These are phyloP conservation scores for Xylariaceae sp. DNA, from an alignment of 2,329 filamentous ascomycete species.

Conservation along the genomic window DNA sequence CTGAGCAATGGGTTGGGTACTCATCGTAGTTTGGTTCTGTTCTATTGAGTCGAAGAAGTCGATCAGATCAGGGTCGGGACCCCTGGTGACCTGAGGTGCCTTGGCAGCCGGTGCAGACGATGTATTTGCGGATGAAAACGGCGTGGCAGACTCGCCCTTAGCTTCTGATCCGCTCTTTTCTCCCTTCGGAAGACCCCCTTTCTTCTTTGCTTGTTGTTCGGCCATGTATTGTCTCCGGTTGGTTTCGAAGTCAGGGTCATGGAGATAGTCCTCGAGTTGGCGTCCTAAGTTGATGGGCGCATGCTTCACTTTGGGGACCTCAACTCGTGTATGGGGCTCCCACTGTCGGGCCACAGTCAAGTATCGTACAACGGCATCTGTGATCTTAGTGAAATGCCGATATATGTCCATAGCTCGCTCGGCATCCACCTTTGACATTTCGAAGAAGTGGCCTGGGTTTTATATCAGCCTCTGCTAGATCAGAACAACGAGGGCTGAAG, in stretches of 20 bases:
- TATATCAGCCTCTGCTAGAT: constrained; percentile 22
- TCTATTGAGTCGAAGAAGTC: constrained; percentile 95
- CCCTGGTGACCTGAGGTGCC: constrained; percentile 49
- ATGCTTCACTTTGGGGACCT: constrained; percentile 96
- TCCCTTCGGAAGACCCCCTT: constrained; percentile 37
- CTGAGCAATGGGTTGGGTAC: constrained; percentile 39
- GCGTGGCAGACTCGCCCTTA: constrained; percentile 39
- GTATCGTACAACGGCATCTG: constrained; percentile 87
- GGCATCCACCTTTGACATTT: constrained; percentile 92
- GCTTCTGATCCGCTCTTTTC: constrained; percentile 34
- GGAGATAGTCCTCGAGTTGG: constrained; percentile 88
- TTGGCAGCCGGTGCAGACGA: constrained; percentile 36
- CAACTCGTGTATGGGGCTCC: constrained; percentile 84
- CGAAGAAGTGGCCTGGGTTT: constrained; percentile 81
- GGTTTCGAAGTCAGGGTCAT: constrained; percentile 91
- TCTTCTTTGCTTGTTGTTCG: constrained; percentile 69
- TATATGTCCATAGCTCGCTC: constrained; percentile 90
- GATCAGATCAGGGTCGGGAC: constrained; percentile 72
- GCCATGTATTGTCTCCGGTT: constrained; percentile 88
- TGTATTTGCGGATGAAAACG: constrained; percentile 39
- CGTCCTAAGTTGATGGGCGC: constrained; percentile 86
- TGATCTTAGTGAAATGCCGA: constrained; percentile 84
- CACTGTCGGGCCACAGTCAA: constrained; percentile 82
- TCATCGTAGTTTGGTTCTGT: constrained; percentile 72
- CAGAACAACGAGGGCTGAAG: constrained; percentile 23